These are phyloP conservation scores for Aphanocladium album DNA, from an alignment of 2,329 filamentous ascomycete species.

Conservation along the genomic window DNA sequence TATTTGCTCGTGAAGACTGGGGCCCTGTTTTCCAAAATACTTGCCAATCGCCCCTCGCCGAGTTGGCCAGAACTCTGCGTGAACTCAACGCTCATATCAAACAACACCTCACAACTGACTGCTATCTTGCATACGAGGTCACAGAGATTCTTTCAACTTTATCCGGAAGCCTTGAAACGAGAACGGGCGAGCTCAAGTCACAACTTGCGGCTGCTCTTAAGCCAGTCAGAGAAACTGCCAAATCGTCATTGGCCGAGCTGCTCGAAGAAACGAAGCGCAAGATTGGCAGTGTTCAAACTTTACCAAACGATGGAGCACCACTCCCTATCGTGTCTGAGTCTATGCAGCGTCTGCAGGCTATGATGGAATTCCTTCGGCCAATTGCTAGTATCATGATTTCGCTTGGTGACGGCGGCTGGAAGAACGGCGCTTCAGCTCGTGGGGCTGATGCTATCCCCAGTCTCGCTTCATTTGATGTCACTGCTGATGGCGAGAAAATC, in stretches of 20 bases:
- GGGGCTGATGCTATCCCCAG: constrained; percentile 63
- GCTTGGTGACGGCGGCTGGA: constrained; percentile 90
- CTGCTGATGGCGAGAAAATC: constrained; percentile 80
- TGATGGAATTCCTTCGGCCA: constrained; percentile 81
- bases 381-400: constrained; percentile 88
- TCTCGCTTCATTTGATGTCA: constrained; percentile 76
- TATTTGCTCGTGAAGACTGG: constrained; percentile 86
- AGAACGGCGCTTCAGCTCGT: constrained; percentile 46
- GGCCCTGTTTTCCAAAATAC: constrained; percentile 72
- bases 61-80: constrained; percentile 78
- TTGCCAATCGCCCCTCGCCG: constrained; percentile 70
- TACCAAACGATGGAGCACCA: constrained; percentile 75
- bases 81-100: constrained; percentile 91
- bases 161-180: constrained; percentile 71
- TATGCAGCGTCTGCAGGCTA: constrained; percentile 78
- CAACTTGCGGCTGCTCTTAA: constrained; percentile 80
- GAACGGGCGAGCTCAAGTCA: constrained; percentile 79
- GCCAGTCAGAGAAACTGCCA: constrained; percentile 87
- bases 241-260: constrained; percentile 75
- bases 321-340: constrained; percentile 76
- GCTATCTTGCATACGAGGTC: constrained; percentile 91
- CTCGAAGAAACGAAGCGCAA: constrained; percentile 76
- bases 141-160: constrained; percentile 82
- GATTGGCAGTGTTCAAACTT: constrained; percentile 56
- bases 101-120: constrained; percentile 79